A percentile compares a stretch with the other conserved stretches of the same genome.
Conservation (phyloP, 306 rosid genomes). For the apple (Malus domestica) region DNA sequence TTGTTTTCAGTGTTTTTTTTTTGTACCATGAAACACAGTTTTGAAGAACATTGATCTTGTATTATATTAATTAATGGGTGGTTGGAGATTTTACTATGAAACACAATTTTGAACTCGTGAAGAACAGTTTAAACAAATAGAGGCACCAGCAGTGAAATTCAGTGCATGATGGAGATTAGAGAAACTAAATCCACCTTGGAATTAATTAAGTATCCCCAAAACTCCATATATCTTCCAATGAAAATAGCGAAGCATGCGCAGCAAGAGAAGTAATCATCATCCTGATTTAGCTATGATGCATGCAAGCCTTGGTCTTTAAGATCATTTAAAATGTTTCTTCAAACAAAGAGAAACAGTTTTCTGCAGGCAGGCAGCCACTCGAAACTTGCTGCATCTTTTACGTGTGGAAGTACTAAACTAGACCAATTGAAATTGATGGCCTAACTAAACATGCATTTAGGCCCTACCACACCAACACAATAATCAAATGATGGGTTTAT, state of each 20-base stretch:
- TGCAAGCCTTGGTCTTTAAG: conserved; percentile 29
- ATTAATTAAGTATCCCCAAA: not conserved
- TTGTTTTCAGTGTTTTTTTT: too few relatives aligned
- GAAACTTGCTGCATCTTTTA: not conserved
- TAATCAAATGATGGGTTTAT: too few relatives aligned
- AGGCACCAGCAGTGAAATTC: not conserved
- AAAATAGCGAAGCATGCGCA: conserved; percentile 48
- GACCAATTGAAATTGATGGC: not conserved
- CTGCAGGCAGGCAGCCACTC: not conserved
- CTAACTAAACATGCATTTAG: not conserved
- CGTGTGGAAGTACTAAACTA: not conserved
- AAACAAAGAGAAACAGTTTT: conserved; percentile 5
- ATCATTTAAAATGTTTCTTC: conserved; percentile 32
- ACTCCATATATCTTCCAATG: not conserved
- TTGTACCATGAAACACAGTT: too few relatives aligned
- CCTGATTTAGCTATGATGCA: conserved; percentile 29
- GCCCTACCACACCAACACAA: too few relatives aligned
- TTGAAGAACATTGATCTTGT: not conserved
- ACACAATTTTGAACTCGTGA: conserved; percentile 13
- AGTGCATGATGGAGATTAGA: conserved; percentile 12
- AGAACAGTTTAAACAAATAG: conserved; percentile 9
- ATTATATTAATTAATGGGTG: not conserved
- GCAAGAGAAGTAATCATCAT: conserved; percentile 36
- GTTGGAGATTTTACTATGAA: conserved; percentile 15
- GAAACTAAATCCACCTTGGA: not conserved